phyloP scores from a whole-genome alignment of 306 rosid genomes.

The Fagus crenata region DNA sequence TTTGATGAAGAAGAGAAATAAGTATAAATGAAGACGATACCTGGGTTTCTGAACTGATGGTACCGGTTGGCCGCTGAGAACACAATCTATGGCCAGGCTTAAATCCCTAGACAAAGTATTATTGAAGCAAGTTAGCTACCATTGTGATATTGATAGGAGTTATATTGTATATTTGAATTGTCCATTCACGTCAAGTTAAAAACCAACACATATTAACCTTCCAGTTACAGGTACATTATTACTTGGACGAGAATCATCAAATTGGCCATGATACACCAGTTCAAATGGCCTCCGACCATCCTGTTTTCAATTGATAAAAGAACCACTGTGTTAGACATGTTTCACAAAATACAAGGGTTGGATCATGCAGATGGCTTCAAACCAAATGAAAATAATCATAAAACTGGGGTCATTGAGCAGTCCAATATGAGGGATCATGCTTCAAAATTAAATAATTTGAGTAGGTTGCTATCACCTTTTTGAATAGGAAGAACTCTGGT shows the following conservation, averaged over 20 bases:
- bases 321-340: constrained; percentile 2
- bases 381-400: neutral
- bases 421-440: constrained; percentile 13
- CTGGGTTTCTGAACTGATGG: constrained; percentile 67
- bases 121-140: constrained; percentile 26
- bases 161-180: constrained; percentile 3
- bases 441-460: neutral
- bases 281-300: constrained; percentile 97
- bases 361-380: neutral
- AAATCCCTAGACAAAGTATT: constrained; percentile 56
- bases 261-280: constrained; percentile 91
- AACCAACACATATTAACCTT: constrained; percentile 53
- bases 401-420: neutral
- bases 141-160: constrained; percentile 22
- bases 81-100: constrained; percentile 79
- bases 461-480: constrained; percentile 55
- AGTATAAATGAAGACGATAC: constrained; percentile 33
- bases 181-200: constrained; percentile 14
- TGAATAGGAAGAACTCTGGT: constrained; percentile 81
- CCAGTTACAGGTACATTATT: constrained; percentile 72
- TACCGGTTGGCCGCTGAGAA: constrained; percentile 77
- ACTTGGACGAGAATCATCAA: constrained; percentile 93
- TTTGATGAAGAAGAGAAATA: constrained; percentile 22
- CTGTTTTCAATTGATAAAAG: constrained; percentile 40
- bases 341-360: neutral